Evolutionary conservation across 176 grass and related monocot species (phyloP).

Genomic region (Alloteropsis semialata): DNA sequence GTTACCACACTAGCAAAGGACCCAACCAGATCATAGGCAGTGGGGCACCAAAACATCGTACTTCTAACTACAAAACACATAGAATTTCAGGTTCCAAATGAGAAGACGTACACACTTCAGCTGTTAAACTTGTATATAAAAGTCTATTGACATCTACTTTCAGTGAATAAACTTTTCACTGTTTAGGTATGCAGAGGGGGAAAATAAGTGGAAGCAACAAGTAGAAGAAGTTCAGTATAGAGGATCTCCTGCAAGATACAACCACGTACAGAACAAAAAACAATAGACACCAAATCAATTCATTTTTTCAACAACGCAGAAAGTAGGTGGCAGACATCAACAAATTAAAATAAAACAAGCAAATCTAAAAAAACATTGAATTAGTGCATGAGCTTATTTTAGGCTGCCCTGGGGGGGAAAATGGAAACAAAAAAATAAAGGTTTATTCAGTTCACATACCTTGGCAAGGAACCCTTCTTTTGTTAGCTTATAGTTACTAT

Average conservation of each 20-base stretch:
- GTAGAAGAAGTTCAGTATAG: background rate
- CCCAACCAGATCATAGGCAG: background rate
- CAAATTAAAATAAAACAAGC: background rate
- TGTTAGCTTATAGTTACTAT: constrained; percentile 88
- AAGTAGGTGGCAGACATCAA: background rate
- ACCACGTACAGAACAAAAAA: constrained; percentile 26
- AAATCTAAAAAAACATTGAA: background rate
- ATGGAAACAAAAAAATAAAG: background rate
- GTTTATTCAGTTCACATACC: constrained; percentile 47
- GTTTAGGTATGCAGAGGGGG: background rate
- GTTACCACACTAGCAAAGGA: background rate
- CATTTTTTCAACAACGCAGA: constrained; percentile 8
- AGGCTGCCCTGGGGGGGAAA: background rate
- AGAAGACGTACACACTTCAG: background rate
- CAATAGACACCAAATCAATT: background rate
- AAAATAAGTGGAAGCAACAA: background rate
- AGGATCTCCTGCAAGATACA: constrained; percentile 35
- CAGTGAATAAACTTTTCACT: background rate
- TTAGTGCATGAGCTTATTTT: background rate
- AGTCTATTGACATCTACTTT: background rate
- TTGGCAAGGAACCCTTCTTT: constrained; percentile 92
- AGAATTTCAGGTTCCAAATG: background rate
- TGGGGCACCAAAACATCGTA: background rate
- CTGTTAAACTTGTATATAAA: background rate
- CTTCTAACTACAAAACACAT: background rate